phyloP scores from a whole-genome alignment of 2,329 filamentous ascomycete species.

The Ceratocystis colombiana region DNA sequence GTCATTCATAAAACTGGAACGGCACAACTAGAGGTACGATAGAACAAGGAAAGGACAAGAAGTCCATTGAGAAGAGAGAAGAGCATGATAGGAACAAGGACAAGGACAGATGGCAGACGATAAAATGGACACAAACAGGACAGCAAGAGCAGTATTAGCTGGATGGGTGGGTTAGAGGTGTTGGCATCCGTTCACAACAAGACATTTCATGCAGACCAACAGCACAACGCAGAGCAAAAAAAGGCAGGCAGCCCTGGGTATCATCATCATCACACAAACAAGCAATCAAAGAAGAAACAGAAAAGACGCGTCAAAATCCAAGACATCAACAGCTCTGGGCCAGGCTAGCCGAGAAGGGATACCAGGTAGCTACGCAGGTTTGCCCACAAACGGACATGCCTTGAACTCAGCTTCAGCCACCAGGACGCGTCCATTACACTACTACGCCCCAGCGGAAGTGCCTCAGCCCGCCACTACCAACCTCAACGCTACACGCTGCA shows the following conservation, averaged over 20 bases:
- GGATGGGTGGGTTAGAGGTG: background rate
- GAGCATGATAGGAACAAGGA: conserved; percentile 9
- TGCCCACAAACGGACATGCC: background rate
- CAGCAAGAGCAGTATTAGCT: background rate
- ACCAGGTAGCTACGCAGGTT: background rate
- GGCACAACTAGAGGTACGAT: background rate
- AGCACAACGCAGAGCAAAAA: background rate
- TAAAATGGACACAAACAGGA: background rate
- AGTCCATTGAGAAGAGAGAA: background rate
- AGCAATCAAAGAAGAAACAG: conserved; percentile 13
- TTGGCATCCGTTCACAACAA: background rate
- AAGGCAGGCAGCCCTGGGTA: conserved; percentile 18
- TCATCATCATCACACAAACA: conserved; percentile 15
- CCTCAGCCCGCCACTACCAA: conserved; percentile 44
- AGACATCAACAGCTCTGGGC: background rate
- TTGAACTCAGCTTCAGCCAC: background rate
- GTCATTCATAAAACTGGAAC: conserved; percentile 9
- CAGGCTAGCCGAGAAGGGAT: background rate
- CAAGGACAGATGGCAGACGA: background rate
- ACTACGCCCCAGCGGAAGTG: conserved; percentile 46
- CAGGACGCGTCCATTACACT: conserved; percentile 28
- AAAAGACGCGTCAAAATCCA: background rate
- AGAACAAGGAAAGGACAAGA: background rate
- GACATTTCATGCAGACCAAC: background rate
- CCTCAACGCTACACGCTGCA: conserved; percentile 43